Percentiles rank a stretch among this genome's conserved stretches.
phyloP scores from a whole-genome alignment of 2,329 filamentous ascomycete species.

The Samsoniella hepiali region DNA sequence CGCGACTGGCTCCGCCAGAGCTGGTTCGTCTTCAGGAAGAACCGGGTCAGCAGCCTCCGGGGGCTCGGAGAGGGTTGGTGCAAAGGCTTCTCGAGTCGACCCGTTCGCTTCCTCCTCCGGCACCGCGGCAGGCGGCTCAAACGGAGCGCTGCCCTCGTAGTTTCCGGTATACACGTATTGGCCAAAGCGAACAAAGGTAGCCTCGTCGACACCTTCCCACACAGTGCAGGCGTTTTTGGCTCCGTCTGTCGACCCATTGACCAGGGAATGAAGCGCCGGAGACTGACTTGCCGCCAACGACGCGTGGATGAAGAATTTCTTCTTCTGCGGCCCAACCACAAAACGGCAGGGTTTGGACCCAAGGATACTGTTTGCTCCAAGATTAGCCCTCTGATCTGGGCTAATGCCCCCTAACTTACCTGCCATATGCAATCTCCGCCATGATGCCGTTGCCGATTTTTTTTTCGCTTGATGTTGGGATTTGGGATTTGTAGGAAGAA shows the following conservation, averaged over 20 bases:
- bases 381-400: neutral
- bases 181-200: neutral
- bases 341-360: neutral
- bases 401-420: neutral
- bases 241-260: neutral
- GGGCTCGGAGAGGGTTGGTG: too few species aligned
- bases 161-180: conserved; percentile 4
- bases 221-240: neutral
- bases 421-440: neutral
- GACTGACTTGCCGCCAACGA: neutral
- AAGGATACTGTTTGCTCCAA: neutral
- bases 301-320: neutral
- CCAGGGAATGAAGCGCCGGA: neutral
- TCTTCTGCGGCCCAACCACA: neutral
- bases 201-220: neutral
- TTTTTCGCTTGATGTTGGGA: neutral
- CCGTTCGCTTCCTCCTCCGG: neutral
- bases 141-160: neutral
- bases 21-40: too few species aligned
- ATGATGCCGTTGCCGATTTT: neutral
- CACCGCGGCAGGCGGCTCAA: neutral
- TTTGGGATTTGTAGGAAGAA: neutral
- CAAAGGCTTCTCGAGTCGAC: neutral
- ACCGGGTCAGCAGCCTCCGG: too few species aligned
- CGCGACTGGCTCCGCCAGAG: neutral